Percentiles rank a stretch among this genome's conserved stretches.
phyloP scores from a whole-genome alignment of 495 filamentous ascomycete genomes.

The Terfezia boudieri region DNA sequence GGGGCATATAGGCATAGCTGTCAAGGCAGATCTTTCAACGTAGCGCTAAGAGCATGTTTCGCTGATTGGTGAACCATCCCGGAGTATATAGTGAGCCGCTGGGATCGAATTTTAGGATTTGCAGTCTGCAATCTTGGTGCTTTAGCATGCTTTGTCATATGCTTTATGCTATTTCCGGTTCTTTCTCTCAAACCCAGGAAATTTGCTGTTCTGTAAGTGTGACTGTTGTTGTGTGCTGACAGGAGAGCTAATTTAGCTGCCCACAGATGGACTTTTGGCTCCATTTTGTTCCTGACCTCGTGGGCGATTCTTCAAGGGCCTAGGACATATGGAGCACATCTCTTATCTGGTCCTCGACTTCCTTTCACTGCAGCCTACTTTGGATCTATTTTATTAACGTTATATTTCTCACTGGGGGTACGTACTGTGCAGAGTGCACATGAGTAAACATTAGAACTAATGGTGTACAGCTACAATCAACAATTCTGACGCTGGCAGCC shows the following conservation, averaged over 20 bases:
- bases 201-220: slow-evolving; percentile 86
- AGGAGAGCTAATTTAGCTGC: slow-evolving; percentile 7
- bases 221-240: slow-evolving; percentile 10
- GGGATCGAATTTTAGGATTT: slow-evolving; percentile 88
- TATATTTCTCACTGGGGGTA: slow-evolving; percentile 83
- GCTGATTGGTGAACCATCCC: too few relatives aligned
- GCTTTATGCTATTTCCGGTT: slow-evolving; percentile 70
- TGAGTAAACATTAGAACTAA: not conserved
- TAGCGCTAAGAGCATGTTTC: too few relatives aligned
- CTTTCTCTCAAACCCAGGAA: slow-evolving; percentile 62
- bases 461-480: slow-evolving; percentile 42
- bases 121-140: slow-evolving; percentile 79
- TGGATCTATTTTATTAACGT: slow-evolving; percentile 69
- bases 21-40: too few relatives aligned
- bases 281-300: slow-evolving; percentile 69
- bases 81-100: slow-evolving; percentile 56
- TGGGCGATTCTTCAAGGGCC: slow-evolving; percentile 92
- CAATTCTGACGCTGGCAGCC: slow-evolving; percentile 61
- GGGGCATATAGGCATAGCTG: too few relatives aligned
- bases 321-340: slow-evolving; percentile 54
- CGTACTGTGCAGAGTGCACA: slow-evolving; percentile 23
- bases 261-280: slow-evolving; percentile 81
- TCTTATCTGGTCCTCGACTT: slow-evolving; percentile 61
- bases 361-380: slow-evolving; percentile 97
- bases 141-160: slow-evolving; percentile 72